A percentile compares a stretch with the other conserved stretches of the same genome.
phyloP scores from a whole-genome alignment of 495 filamentous ascomycete genomes.

The Penicillium bialowiezense region DNA sequence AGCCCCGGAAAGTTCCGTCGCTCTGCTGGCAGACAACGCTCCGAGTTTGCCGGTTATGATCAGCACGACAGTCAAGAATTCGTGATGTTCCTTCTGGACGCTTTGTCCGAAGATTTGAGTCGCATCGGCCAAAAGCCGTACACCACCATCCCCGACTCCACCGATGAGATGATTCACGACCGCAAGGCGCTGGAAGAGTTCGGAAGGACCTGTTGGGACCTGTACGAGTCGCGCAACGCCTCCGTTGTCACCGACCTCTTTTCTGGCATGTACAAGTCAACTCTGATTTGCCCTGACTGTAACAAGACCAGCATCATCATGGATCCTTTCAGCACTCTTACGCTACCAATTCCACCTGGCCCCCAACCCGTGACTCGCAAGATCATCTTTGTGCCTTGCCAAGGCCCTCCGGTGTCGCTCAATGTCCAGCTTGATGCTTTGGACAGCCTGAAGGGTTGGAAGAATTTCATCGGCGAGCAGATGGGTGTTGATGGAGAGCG shows the following conservation, averaged over 20 bases:
- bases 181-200: conserved; percentile 73
- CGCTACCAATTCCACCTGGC: conserved; percentile 76
- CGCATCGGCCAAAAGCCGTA: conserved; percentile 94
- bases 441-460: conserved; percentile 66
- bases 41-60: conserved; percentile 87
- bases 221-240: conserved; percentile 89
- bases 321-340: conserved; percentile 94
- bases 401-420: conserved; percentile 63
- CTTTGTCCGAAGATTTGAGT: conserved; percentile 91
- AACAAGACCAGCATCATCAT: conserved; percentile 97
- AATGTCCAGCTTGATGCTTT: conserved; percentile 86
- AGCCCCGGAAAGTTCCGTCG: conserved; percentile 76
- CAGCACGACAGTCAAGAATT: conserved; percentile 99
- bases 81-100: conserved; percentile 92
- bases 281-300: conserved; percentile 84
- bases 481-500: conserved; percentile 53
- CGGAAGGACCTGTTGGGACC: conserved; percentile 82
- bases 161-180: conserved; percentile 90
- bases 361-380: conserved; percentile 71
- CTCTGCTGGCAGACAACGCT: conserved; percentile 72
- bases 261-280: conserved; percentile 97
- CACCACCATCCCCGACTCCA: conserved; percentile 96
- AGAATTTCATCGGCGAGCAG: conserved; percentile 70
- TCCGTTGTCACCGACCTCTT: conserved; percentile 94
- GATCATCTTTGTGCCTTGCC: conserved; percentile 71